Evolutionary conservation across 495 filamentous ascomycete genomes (phyloP), one percentile per base, ranked within the genome.

Genomic region (Oidiodendron maius): DNA sequence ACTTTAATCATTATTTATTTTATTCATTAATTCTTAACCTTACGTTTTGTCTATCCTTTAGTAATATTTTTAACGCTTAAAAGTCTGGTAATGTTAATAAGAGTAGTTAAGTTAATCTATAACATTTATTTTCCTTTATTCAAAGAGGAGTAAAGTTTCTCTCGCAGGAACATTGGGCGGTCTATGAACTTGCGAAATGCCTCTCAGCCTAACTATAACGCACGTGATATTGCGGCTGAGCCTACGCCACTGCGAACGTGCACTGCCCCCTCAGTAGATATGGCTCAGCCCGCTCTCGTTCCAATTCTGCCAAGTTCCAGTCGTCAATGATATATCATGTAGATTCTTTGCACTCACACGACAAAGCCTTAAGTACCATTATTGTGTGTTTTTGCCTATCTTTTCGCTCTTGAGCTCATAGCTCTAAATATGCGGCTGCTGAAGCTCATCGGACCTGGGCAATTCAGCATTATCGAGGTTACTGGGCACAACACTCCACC

Each of bases 1-100:
- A 44, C 16, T 44, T 44, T 44, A 44, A 23, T 44, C 25, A 44
- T 28, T 44, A 22, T 44, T 44, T 44, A 44, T 44, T 44, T 44
- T 44, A 22, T 44, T 10, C 12, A 15, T 44, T 24, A 44, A 24
- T 44, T 44, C 40, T 44, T 44, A 9, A 44, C 40, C 8, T 17
- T 16, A 23, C 20, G 8, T 44, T 44, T 44, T 22, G 8, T 44
- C 40, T 44, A 16, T 22, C 5, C 17, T 16, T 44, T 23, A 44
- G 20, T 23, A 23, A 23, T 24, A 44, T 28, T 23, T 28, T 24
- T 44, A 22, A 44, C 12, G 40, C 40, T 44, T 17, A 44, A 22
- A 44, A 44, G 12, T 44, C 18, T 44, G 8, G 20, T 24, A 24
- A 22, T 44, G 16, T 44, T 44, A 44, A 28, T 11, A 22, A 44